Conservation (phyloP, 1,284 basidiomycete species). For the Testicularia cyperi region DNA sequence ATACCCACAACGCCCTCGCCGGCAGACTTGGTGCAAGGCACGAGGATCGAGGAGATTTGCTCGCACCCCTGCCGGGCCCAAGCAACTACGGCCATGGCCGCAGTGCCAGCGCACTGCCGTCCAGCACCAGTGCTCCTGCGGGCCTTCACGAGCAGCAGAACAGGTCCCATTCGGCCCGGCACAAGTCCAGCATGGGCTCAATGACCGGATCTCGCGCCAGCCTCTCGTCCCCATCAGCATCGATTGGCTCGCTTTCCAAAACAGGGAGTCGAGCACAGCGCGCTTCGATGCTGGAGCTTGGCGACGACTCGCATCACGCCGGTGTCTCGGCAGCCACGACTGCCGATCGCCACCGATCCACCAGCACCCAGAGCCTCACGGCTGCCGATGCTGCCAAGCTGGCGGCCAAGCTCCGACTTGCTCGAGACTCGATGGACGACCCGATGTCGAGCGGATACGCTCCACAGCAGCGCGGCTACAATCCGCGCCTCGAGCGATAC, state of each 20-base stretch:
- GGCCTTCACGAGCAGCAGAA: constrained; percentile 21
- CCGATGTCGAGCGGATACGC: constrained; percentile 10
- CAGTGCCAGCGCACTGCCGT: constrained; percentile 20
- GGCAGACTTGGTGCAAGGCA: constrained; percentile 40
- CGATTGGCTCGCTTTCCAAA: constrained; percentile 5
- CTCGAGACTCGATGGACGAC: constrained; percentile 45
- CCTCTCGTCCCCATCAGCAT: constrained; percentile 13
- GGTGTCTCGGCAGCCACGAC: background rate
- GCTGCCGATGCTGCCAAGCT: constrained; percentile 50
- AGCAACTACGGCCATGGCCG: constrained; percentile 10
- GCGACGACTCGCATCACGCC: background rate
- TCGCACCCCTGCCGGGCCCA: constrained; percentile 19
- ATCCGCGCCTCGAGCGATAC: constrained; percentile 34
- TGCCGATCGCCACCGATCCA: constrained; percentile 19
- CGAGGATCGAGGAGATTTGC: constrained; percentile 31
- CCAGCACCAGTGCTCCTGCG: constrained; percentile 30
- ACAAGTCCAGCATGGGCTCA: constrained; percentile 15
- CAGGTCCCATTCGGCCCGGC: background rate
- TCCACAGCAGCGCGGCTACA: constrained; percentile 14
- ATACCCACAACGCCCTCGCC: constrained; percentile 48
- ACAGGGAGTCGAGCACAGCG: background rate
- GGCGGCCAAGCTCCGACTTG: constrained; percentile 45
- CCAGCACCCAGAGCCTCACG: constrained; percentile 44
- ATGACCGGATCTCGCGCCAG: constrained; percentile 5
- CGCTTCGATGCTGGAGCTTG: background rate